Evolutionary conservation across 1,284 basidiomycete species (phyloP), one percentile per base, ranked within the genome.

Genomic region (Trichosporon faecale): DNA sequence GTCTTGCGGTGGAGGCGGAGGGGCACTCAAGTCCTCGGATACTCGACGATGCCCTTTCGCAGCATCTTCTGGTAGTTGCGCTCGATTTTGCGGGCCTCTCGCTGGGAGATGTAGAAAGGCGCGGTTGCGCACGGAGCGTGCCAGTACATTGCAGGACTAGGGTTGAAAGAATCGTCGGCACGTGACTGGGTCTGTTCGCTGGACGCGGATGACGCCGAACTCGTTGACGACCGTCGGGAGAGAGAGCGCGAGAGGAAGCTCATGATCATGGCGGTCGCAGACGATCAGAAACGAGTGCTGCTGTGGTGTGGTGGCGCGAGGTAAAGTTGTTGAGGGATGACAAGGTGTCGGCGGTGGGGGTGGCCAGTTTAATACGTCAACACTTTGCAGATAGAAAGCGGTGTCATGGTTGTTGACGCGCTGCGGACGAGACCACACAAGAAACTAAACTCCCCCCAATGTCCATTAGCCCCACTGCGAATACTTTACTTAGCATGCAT

Each of bases 51-150:
- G 57, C 57, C 57, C 29, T 61, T 61, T 23, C 18, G 57, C 16
- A 61, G 29, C 57, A 61, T 61, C 57, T 61, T 61, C 57, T 61
- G 57, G 29, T 61, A 61, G 57, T 61, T 61, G 29, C 57, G 57
- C 57, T 61, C 57, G 27, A 61, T 61, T 18, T 31, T 61, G 27
- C 57, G 57, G 11, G 57, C 57, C 29, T 61, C 57, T 2, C 57
- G 27, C 57, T n/a, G 57, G 18, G 57, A 61, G 29, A 61, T 14
- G 57, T 61, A 33, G 14, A 61, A 61, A 1, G 57, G 57, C 18
- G 57, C 57, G 12, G 57, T 61, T 18, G 57, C 57, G 14, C 57
- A 61, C 16, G 57, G 57, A 18, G 57, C 57, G 29, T 31, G 57
- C 57, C 57, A 61, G 27, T 61, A 61, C 57, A 61, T 31, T 21